Conservation (phyloP, 768 basidiomycete genomes). For the Gymnopilus junonius region DNA sequence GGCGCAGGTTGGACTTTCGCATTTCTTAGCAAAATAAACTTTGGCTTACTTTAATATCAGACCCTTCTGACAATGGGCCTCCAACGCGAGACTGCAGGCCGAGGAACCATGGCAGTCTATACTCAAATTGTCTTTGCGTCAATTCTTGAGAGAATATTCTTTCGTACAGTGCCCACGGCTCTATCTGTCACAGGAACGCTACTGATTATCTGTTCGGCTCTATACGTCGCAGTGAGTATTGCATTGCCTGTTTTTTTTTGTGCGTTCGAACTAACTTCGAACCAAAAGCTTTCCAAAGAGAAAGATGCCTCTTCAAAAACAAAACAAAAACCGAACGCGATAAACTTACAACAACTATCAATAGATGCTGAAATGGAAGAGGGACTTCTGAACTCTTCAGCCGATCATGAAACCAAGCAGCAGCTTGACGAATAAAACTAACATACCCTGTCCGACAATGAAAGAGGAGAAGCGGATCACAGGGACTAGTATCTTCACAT, state of each 20-base stretch:
- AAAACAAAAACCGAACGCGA: not conserved
- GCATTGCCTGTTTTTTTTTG: not conserved
- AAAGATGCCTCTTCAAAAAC: constrained; percentile 1
- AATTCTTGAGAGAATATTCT: constrained; percentile 66
- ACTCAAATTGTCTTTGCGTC: constrained; percentile 68
- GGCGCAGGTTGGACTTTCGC: constrained; percentile 42
- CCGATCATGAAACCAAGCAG: not conserved
- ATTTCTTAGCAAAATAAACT: not conserved
- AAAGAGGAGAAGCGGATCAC: not conserved
- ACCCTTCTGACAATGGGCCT: constrained; percentile 43
- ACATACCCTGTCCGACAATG: not conserved
- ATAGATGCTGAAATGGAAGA: not conserved
- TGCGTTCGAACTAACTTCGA: not conserved
- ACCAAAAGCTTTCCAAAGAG: constrained; percentile 19
- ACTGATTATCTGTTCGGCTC: constrained; percentile 66
- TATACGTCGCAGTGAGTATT: constrained; percentile 65
- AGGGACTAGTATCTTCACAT: not conserved
- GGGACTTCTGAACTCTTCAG: not conserved
- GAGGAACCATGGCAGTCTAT: constrained; percentile 62
- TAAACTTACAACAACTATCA: not conserved
- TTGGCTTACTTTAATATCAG: constrained; percentile 23
- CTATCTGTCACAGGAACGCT: constrained; percentile 65
- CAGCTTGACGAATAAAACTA: not conserved
- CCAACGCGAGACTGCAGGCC: constrained; percentile 29
- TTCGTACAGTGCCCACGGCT: constrained; percentile 59